Percentiles rank a stretch among this genome's conserved stretches.
Evolutionary conservation across 306 rosid genomes (phyloP).

Genomic region (Fragaria ananassa): DNA sequence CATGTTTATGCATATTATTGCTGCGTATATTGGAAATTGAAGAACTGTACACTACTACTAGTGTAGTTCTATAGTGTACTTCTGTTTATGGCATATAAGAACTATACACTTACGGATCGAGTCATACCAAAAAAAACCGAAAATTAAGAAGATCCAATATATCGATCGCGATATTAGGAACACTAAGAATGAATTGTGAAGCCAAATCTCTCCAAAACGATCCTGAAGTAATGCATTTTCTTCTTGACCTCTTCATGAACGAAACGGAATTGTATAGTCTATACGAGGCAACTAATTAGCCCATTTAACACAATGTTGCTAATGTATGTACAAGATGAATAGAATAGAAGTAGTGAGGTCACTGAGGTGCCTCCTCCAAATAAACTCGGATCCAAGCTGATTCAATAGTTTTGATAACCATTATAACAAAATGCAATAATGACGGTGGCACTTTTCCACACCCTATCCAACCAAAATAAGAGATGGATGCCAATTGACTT

Average conservation of each 20-base stretch:
- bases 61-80: too few relatives aligned
- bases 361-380: not conserved
- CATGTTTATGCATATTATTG: not conserved
- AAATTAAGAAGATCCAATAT: not conserved
- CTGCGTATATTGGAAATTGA: not conserved
- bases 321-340: not conserved
- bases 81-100: too few relatives aligned
- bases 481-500: not conserved
- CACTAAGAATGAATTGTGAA: not conserved
- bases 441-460: not conserved
- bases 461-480: not conserved
- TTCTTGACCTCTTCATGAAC: not conserved
- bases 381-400: not conserved
- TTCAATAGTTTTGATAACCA: not conserved
- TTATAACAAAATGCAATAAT: not conserved
- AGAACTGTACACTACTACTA: not conserved
- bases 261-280: not conserved
- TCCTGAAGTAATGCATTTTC: not conserved
- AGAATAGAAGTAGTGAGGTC: not conserved
- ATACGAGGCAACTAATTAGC: not conserved
- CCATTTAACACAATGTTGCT: not conserved
- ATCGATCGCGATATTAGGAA: not conserved
- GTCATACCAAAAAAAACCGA: too few relatives aligned
- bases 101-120: too few relatives aligned
- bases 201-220: not conserved